These are phyloP conservation scores for Fusarium sp. DNA, from an alignment of 2,329 filamentous ascomycete species.

Conservation along the genomic window DNA sequence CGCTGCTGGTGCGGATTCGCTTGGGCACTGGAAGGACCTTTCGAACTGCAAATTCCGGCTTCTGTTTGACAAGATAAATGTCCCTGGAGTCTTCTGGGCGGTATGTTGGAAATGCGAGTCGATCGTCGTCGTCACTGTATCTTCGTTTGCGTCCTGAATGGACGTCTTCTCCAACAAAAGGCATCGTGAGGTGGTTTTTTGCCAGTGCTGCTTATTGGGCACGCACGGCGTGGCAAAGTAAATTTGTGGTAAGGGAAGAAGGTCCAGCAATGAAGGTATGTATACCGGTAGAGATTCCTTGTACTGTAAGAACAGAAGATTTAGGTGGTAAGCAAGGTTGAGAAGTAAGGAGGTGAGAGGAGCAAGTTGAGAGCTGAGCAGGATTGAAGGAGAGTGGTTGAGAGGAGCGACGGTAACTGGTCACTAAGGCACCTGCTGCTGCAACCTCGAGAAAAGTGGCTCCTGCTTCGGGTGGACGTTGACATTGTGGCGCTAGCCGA, in stretches of 20 bases:
- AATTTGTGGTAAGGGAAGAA: not conserved
- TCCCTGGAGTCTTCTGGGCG: conserved; percentile 44
- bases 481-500: conserved; percentile 17
- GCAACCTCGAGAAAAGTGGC: conserved; percentile 28
- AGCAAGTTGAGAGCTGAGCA: conserved; percentile 11
- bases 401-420: conserved; percentile 26
- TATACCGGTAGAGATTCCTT: not conserved
- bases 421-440: conserved; percentile 32
- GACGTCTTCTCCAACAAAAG: conserved; percentile 51
- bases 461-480: conserved; percentile 21
- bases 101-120: conserved; percentile 43
- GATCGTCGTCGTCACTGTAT: conserved; percentile 48
- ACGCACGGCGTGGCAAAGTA: conserved; percentile 21
- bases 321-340: not conserved
- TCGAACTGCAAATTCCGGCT: conserved; percentile 44
- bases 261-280: not conserved
- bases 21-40: conserved; percentile 50
- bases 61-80: conserved; percentile 46
- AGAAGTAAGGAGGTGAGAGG: conserved; percentile 17
- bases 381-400: conserved; percentile 23
- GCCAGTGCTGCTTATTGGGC: conserved; percentile 29
- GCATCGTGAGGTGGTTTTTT: conserved; percentile 48
- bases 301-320: not conserved
- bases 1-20: conserved; percentile 47
- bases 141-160: conserved; percentile 53